Conservation (phyloP, 176 grass and related monocot genomes). For the Aegilops speltoides region DNA sequence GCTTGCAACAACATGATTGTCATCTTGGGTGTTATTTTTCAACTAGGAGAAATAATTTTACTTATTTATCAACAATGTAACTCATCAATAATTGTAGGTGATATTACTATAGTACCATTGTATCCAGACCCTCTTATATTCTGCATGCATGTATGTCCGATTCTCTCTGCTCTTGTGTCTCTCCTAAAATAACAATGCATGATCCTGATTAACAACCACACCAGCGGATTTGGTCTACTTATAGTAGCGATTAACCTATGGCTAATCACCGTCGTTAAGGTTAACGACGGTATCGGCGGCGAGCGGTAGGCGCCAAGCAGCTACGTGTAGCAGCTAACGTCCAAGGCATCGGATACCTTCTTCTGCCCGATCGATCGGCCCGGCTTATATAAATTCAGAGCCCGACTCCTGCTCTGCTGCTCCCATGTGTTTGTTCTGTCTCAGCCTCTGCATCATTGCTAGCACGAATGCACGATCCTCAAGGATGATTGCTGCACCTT, state of each 20-base stretch:
- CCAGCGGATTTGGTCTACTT: slow-evolving; percentile 3
- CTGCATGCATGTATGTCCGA: background rate
- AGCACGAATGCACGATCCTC: background rate
- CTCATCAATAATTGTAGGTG: too few species aligned
- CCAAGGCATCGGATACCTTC: slow-evolving; percentile 40
- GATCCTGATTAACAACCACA: background rate
- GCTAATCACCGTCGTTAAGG: background rate
- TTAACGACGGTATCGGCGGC: background rate
- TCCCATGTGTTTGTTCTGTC: slow-evolving; percentile 18
- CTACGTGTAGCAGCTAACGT: background rate
- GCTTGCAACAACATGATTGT: too few species aligned
- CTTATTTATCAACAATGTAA: too few species aligned
- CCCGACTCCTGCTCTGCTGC: slow-evolving; percentile 8
- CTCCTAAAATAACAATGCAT: background rate
- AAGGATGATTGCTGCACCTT: background rate
- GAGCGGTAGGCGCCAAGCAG: background rate
- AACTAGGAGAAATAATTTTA: too few species aligned
- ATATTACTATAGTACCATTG: background rate
- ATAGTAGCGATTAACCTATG: background rate
- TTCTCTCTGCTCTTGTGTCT: background rate
- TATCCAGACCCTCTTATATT: background rate
- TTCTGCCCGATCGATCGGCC: background rate
- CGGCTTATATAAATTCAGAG: background rate
- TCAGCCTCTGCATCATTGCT: background rate
- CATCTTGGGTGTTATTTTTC: too few species aligned